Percentiles rank a stretch among this genome's conserved stretches.
These are phyloP conservation scores for Sicyos baderoa DNA, from an alignment of 306 rosid species.

Conservation along the genomic window DNA sequence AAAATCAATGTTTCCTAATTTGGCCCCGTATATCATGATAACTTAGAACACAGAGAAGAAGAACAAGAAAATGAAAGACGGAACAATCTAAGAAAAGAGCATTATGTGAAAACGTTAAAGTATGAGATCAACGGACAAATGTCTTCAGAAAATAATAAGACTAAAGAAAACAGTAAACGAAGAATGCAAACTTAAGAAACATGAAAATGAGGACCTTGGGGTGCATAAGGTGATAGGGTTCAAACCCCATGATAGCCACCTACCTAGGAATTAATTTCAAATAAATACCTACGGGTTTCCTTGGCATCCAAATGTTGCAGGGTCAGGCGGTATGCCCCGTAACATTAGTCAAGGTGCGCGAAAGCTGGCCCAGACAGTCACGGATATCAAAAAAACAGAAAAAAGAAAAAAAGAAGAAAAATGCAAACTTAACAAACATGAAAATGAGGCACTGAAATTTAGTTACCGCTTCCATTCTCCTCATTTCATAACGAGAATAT, in stretches of 20 bases:
- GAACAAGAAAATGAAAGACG: background rate
- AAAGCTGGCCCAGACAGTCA: too few relatives aligned
- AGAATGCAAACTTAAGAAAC: background rate
- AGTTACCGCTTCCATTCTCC: conserved; percentile 67
- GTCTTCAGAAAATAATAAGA: too few relatives aligned
- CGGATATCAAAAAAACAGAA: too few relatives aligned
- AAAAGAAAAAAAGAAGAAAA: too few relatives aligned
- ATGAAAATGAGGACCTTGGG: background rate
- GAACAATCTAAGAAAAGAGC: background rate
- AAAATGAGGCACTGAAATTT: conserved; percentile 3
- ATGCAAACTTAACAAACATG: too few relatives aligned
- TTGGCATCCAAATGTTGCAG: too few relatives aligned
- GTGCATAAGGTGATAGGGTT: too few relatives aligned
- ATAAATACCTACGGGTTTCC: too few relatives aligned
- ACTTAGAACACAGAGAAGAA: background rate
- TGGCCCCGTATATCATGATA: background rate
- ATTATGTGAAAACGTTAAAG: background rate
- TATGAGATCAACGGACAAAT: background rate
- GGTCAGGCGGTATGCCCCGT: too few relatives aligned
- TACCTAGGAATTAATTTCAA: too few relatives aligned
- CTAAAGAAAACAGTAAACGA: conserved; percentile 4
- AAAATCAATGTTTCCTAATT: background rate
- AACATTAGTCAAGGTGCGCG: too few relatives aligned
- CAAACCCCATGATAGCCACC: too few relatives aligned
- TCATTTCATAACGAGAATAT: conserved; percentile 68